A percentile compares a stretch with the other conserved stretches of the same genome.
Conservation (phyloP, 495 filamentous ascomycete species). For the Penicillium crystallinum region DNA sequence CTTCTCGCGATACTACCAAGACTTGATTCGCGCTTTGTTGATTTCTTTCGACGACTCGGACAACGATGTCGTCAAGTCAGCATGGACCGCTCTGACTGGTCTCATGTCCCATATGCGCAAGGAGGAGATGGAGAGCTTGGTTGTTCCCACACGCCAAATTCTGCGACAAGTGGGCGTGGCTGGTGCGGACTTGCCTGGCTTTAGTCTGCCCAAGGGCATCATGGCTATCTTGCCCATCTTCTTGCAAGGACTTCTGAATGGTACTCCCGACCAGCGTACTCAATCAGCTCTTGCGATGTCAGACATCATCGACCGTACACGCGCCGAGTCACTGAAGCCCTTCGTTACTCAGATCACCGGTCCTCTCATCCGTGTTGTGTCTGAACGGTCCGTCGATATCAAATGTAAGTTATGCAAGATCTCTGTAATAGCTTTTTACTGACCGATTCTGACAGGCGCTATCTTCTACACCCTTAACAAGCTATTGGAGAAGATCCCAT, state of each 20-base stretch:
- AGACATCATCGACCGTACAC: constrained; percentile 89
- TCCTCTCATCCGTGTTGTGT: constrained; percentile 93
- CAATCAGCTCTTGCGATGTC: constrained; percentile 90
- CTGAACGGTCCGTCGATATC: constrained; percentile 89
- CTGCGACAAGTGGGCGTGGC: constrained; percentile 83
- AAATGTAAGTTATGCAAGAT: constrained; percentile 48
- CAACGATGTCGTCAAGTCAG: constrained; percentile 78
- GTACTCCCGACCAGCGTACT: constrained; percentile 82
- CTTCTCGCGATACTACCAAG: constrained; percentile 89
- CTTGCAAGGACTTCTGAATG: constrained; percentile 95
- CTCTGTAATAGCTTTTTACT: background rate
- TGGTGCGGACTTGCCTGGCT: constrained; percentile 80
- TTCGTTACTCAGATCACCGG: constrained; percentile 98
- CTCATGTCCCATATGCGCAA: constrained; percentile 87
- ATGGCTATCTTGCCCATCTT: constrained; percentile 95
- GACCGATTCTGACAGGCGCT: constrained; percentile 50
- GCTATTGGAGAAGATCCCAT: constrained; percentile 91
- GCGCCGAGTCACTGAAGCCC: constrained; percentile 73
- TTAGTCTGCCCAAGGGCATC: constrained; percentile 93
- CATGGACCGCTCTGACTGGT: constrained; percentile 83
- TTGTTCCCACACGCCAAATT: constrained; percentile 75
- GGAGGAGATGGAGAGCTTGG: constrained; percentile 97
- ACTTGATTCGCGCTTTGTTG: constrained; percentile 81
- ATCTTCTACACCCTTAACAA: constrained; percentile 94
- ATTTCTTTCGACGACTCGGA: constrained; percentile 90